Evolutionary conservation across 169 alveolate genomes (phyloP), one percentile per base, ranked within the genome.

Genomic region (Cryptosporidium ubiquitum): DNA sequence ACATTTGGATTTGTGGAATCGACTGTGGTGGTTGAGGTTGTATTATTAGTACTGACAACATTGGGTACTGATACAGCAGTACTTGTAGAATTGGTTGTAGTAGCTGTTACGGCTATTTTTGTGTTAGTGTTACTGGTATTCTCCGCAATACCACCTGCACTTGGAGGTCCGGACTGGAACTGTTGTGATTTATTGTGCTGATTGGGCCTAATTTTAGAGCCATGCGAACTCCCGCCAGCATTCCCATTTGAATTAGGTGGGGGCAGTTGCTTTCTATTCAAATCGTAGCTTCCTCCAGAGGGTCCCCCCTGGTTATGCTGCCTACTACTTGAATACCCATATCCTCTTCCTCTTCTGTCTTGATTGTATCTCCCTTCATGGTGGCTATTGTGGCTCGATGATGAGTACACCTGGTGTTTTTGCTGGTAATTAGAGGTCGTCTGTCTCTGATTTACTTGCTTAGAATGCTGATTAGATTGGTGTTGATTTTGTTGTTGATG

Each of bases 261-360:
- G 18, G n/a, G 35, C 33, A 26, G 33, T 20, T 40, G 47, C 29
- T 73, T 73, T 73, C 70, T 73, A 18, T 58, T 35, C 33, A 29
- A 33, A 40, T 73, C 85, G 2, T 52, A 31, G 1, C 69, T 37
- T 5, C 70, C 47, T n/a, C 49, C 52, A 33, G 71, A 31, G n/a
- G 52, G 14, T 3, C 47, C 12, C 37, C 37, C 42, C 2, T 52
- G 39, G 31, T 73, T 37, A 26, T 73, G 29, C 23, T 73, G 68
- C 35, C 47, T 73, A 39, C 16, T 73, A 14, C 51, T 37, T 14
- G 70, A n/a, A 18, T 29, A 58, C 16, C 49, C 26, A 23, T 73
- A 73, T 37, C 68, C 69, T 37, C 52, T 55, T 20, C 69, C 71
- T 37, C 85, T 73, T 73, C 69, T 51, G 5, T 73, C 85, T 12